A percentile compares a stretch with the other conserved stretches of the same genome.
phyloP scores from a whole-genome alignment of 2,329 filamentous ascomycete genomes.

The Penicillium brevicompactum region DNA sequence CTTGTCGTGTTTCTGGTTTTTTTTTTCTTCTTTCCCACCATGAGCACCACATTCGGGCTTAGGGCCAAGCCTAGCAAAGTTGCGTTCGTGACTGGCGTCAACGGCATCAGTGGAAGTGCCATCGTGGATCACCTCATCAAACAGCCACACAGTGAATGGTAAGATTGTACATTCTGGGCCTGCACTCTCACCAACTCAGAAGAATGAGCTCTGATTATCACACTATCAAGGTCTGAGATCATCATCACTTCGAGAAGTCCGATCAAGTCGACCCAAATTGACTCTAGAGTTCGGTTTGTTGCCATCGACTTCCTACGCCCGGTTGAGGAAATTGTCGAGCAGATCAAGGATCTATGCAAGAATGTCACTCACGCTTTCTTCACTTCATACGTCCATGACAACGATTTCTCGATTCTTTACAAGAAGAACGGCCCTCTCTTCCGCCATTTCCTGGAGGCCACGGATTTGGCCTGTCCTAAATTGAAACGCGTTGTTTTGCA shows the following conservation, averaged over 20 bases:
- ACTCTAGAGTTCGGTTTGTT: conserved; percentile 29
- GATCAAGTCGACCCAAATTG: conserved; percentile 12
- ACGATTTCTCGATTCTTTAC: conserved; percentile 24
- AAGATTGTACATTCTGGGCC: too few species aligned
- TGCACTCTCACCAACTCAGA: too few species aligned
- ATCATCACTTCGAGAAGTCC: conserved; percentile 25
- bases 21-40: too few species aligned
- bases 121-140: conserved; percentile 29
- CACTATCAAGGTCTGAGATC: conserved; percentile 8
- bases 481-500: neutral
- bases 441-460: conserved; percentile 2
- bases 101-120: conserved; percentile 33
- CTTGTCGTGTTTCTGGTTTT: too few species aligned
- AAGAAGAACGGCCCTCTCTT: conserved; percentile 17
- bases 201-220: too few species aligned
- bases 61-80: neutral
- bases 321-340: conserved; percentile 6
- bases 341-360: conserved; percentile 17
- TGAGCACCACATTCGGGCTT: too few species aligned
- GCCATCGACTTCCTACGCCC: conserved; percentile 26
- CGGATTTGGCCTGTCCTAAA: conserved; percentile 6
- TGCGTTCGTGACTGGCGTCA: conserved; percentile 32
- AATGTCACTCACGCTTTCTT: conserved; percentile 33
- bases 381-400: conserved; percentile 28
- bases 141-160: neutral